Evolutionary conservation across 495 filamentous ascomycete species (phyloP).

Genomic region (Aspergillus bridgeri): DNA sequence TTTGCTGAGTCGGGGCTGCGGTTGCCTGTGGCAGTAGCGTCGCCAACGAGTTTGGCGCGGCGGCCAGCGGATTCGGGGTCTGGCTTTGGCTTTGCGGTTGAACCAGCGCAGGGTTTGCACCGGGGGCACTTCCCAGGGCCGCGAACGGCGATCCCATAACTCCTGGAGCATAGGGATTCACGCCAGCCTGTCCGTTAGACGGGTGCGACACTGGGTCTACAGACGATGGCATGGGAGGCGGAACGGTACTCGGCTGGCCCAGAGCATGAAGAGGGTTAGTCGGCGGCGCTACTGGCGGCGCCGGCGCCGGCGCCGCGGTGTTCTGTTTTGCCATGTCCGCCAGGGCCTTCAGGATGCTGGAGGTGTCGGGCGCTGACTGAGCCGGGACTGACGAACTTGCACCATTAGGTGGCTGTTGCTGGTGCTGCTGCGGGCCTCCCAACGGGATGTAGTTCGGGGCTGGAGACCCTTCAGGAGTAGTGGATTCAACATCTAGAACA

Average conservation of each 20-base stretch:
- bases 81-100: conserved; percentile 47
- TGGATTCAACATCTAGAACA: conserved; percentile 58
- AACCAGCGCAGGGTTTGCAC: conserved; percentile 40
- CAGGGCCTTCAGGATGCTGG: conserved; percentile 74
- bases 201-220: conserved; percentile 45
- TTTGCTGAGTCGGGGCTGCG: conserved; percentile 26
- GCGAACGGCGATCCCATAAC: conserved; percentile 48
- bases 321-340: conserved; percentile 85
- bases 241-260: conserved; percentile 44
- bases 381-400: conserved; percentile 32
- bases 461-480: conserved; percentile 77
- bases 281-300: conserved; percentile 45
- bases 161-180: conserved; percentile 60
- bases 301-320: conserved; percentile 53
- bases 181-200: conserved; percentile 47
- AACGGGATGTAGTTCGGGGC: conserved; percentile 52
- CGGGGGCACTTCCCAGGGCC: conserved; percentile 34
- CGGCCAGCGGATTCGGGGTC: conserved; percentile 38
- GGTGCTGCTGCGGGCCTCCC: conserved; percentile 24
- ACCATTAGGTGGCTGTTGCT: conserved; percentile 39
- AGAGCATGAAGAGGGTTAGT: conserved; percentile 55
- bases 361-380: conserved; percentile 53
- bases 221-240: conserved; percentile 42
- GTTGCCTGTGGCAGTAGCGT: conserved; percentile 44
- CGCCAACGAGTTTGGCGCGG: conserved; percentile 44